Conservation (phyloP, 2,329 filamentous ascomycete genomes). For the Diaporthe eres region DNA sequence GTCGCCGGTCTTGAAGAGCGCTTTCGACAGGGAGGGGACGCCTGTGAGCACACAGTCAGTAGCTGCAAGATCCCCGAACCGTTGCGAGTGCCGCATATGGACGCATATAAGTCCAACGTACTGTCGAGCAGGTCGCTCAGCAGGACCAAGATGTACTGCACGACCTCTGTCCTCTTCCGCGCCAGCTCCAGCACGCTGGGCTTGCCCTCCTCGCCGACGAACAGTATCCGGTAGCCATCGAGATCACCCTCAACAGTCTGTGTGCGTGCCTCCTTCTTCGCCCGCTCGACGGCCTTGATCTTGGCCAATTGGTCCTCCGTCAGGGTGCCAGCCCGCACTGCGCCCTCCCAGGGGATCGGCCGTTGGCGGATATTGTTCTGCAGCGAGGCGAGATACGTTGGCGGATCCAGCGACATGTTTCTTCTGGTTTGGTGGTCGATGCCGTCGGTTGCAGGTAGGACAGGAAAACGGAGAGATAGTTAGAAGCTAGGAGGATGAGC, state of each 20-base stretch:
- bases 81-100: not conserved
- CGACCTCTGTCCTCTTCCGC: constrained; percentile 87
- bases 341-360: constrained; percentile 98
- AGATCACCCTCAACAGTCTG: constrained; percentile 86
- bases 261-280: constrained; percentile 90
- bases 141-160: constrained; percentile 95
- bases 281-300: constrained; percentile 97
- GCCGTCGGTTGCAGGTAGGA: not conserved
- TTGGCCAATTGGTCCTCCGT: constrained; percentile 94
- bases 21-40: constrained; percentile 82
- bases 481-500: not conserved
- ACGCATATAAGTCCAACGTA: constrained; percentile 59
- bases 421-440: not conserved
- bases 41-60: constrained; percentile 63
- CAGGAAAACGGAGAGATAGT: not conserved
- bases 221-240: constrained; percentile 82
- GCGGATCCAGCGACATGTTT: constrained; percentile 90
- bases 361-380: constrained; percentile 98
- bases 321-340: constrained; percentile 92
- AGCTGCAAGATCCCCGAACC: not conserved
- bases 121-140: constrained; percentile 89
- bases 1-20: constrained; percentile 81
- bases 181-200: constrained; percentile 85
- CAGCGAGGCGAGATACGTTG: constrained; percentile 85
- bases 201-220: constrained; percentile 81